These are phyloP conservation scores for Mortierella sp. DNA, from an alignment of 371 early-diverging fungal genomes.

Conservation along the genomic window DNA sequence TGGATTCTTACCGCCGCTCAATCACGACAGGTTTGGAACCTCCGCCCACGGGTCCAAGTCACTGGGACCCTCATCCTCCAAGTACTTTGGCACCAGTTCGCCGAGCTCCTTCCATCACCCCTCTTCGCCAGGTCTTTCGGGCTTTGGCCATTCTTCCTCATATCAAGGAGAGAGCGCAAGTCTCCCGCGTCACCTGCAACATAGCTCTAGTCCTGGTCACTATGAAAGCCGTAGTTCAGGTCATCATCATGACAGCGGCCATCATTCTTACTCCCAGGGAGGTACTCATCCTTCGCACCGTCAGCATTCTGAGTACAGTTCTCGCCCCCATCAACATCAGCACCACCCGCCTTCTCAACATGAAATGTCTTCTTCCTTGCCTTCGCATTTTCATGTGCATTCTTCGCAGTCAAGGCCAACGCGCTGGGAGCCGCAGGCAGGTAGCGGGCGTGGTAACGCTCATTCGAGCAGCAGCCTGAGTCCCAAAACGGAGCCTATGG, in stretches of 20 bases:
- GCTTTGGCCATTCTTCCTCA: conserved; percentile 7
- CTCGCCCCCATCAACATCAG: conserved; percentile 16
- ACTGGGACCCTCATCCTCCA: conserved; percentile 29
- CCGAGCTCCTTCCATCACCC: conserved; percentile 45
- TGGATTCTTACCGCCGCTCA: conserved; percentile 37
- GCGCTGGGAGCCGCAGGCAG: conserved; percentile 45
- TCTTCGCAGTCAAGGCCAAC: conserved; percentile 25
- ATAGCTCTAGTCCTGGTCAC: conserved; percentile 9
- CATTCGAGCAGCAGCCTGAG: conserved; percentile 42
- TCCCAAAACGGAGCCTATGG: conserved; percentile 48
- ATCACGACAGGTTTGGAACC: conserved; percentile 40
- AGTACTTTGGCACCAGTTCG: conserved; percentile 53
- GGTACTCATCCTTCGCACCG: conserved; percentile 16
- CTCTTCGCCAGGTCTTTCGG: conserved; percentile 13
- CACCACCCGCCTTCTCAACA: conserved; percentile 15
- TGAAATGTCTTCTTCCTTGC: conserved; percentile 52
- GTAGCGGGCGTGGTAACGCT: conserved; percentile 15
- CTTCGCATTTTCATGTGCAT: conserved; percentile 46
- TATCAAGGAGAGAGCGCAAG: conserved; percentile 23
- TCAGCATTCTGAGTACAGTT: conserved; percentile 22
- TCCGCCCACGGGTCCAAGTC: conserved; percentile 37
- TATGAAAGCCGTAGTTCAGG: conserved; percentile 6
- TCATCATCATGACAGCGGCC: conserved; percentile 11
- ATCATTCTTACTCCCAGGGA: conserved; percentile 21
- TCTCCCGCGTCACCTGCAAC: conserved; percentile 27